phyloP scores from a whole-genome alignment of 176 grass and related monocot genomes.

The Phyllostachys edulis region DNA sequence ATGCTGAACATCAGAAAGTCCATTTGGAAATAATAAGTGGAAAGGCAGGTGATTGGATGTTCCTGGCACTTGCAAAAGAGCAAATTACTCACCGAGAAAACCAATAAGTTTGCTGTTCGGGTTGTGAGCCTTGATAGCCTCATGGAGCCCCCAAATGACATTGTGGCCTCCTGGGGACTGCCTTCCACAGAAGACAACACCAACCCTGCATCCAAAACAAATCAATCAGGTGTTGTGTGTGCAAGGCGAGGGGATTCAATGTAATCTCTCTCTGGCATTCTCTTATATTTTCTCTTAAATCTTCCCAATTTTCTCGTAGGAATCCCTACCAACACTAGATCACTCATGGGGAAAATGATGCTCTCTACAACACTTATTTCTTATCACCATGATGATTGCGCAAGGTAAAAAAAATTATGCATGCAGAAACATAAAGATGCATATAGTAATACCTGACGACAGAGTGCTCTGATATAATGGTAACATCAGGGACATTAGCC shows the following conservation, averaged over 20 bases:
- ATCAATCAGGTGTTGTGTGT: neutral
- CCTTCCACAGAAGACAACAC: constrained; percentile 92
- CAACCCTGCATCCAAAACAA: constrained; percentile 60
- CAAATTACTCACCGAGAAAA: constrained; percentile 70
- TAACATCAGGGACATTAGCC: constrained; percentile 73
- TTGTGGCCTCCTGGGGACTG: constrained; percentile 98
- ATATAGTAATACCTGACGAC: constrained; percentile 53
- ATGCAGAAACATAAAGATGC: neutral
- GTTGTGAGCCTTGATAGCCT: constrained; percentile 95
- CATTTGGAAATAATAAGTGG: neutral
- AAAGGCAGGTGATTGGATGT: neutral
- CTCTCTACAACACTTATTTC: neutral
- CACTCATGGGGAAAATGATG: neutral
- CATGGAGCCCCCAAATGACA: constrained; percentile 87
- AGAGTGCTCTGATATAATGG: constrained; percentile 76
- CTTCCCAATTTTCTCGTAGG: neutral
- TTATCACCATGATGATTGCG: neutral
- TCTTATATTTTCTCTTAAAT: neutral
- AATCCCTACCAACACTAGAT: neutral
- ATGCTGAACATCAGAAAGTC: neutral
- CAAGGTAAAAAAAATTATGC: neutral
- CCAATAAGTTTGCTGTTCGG: constrained; percentile 79
- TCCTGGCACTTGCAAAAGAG: neutral
- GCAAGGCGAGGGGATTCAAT: neutral
- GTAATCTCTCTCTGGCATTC: neutral